A percentile compares a stretch with the other conserved stretches of the same genome.
phyloP scores from a whole-genome alignment of 2,329 filamentous ascomycete species.

The Penicillium janthinellum region DNA sequence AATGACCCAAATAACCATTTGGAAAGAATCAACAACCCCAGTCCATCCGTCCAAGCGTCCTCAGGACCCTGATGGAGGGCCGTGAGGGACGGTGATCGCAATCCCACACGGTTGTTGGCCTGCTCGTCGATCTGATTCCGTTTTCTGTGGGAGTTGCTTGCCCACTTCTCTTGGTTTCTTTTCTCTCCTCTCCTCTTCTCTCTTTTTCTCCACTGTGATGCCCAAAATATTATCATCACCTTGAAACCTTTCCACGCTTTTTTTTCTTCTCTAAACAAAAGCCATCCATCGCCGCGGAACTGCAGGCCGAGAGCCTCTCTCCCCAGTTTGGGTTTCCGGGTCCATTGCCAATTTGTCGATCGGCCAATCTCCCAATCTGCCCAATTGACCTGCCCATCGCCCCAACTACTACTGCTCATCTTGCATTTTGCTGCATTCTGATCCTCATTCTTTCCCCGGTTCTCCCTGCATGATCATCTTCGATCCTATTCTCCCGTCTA shows the following conservation, averaged over 20 bases:
- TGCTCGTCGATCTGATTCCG: constrained; percentile 29
- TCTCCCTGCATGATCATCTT: background rate
- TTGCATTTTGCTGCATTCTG: background rate
- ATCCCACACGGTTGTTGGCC: constrained; percentile 8
- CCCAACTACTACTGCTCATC: background rate
- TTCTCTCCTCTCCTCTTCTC: background rate
- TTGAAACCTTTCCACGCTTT: background rate
- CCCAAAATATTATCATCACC: background rate
- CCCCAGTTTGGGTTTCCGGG: background rate
- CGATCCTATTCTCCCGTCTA: background rate
- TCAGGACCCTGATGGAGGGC: constrained; percentile 29
- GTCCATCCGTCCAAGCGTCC: background rate
- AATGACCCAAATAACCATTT: too few relatives aligned
- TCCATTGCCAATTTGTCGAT: background rate
- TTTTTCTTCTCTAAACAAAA: background rate
- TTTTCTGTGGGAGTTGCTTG: background rate
- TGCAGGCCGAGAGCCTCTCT: background rate
- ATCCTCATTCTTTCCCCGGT: background rate
- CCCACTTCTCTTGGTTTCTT: background rate
- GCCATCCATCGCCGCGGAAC: background rate
- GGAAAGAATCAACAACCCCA: too few relatives aligned
- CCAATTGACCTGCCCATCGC: too few relatives aligned
- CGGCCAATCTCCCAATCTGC: background rate
- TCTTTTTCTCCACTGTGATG: background rate
- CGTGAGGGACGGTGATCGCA: constrained; percentile 25